phyloP scores from a whole-genome alignment of 805 yeast species.

The Nakazawaea pomicola region DNA sequence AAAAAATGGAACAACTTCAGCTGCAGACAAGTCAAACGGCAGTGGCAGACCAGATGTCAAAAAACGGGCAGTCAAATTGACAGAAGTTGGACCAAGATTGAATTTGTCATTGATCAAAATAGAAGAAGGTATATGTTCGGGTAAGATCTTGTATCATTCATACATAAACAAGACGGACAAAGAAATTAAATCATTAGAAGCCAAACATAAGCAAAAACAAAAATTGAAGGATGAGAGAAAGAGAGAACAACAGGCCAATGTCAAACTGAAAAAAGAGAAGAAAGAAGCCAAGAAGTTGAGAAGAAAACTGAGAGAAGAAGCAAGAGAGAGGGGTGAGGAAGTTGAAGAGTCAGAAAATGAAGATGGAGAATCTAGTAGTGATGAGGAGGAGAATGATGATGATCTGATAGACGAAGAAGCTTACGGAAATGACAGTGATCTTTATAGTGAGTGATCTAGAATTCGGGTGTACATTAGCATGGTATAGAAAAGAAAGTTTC shows the following conservation, averaged over 20 bases:
- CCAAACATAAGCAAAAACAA: conserved; percentile 19
- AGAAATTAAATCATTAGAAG: conserved; percentile 24
- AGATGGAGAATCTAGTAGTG: conserved; percentile 22
- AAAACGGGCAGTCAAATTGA: conserved; percentile 85
- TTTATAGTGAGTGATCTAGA: conserved; percentile 33
- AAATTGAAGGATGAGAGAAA: conserved; percentile 21
- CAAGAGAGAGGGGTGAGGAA: conserved; percentile 24
- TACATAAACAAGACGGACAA: conserved; percentile 51
- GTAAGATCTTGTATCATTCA: conserved; percentile 84
- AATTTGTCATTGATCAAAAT: conserved; percentile 73
- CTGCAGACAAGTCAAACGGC: conserved; percentile 12
- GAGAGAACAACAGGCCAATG: conserved; percentile 9
- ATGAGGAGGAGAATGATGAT: conserved; percentile 32
- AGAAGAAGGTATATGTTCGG: conserved; percentile 87
- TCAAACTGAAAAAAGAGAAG: conserved; percentile 18
- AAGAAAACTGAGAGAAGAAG: conserved; percentile 22
- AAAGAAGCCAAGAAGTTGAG: conserved; percentile 16
- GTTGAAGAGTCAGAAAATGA: conserved; percentile 27
- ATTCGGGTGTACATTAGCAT: no score
- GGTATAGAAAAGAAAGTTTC: no score
- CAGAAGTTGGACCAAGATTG: conserved; percentile 91
- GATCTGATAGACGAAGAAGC: conserved; percentile 35
- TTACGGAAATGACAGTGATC: conserved; percentile 49
- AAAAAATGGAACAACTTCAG: conserved; percentile 15
- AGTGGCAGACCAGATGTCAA: conserved; percentile 23